Conservation (phyloP, 2,329 filamentous ascomycete genomes). For the Gremmenia infestans region DNA sequence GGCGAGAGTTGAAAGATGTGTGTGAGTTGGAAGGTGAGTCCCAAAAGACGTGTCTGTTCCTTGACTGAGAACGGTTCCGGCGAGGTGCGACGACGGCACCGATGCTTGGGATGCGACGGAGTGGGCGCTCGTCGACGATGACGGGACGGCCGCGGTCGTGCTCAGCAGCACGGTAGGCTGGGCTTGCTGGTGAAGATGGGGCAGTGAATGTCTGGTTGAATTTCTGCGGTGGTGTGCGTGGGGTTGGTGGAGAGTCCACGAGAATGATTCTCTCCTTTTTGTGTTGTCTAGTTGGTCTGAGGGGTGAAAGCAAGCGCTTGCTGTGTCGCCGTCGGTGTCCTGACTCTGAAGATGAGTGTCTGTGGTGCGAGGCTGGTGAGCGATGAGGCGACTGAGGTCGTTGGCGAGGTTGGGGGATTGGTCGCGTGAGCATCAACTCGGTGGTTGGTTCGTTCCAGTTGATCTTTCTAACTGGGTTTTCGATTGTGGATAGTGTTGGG, state of each 20-base stretch:
- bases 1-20: constrained; percentile 18
- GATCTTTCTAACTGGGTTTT: constrained; percentile 38
- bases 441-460: constrained; percentile 33
- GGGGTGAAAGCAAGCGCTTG: constrained; percentile 26
- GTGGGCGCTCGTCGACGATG: constrained; percentile 27
- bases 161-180: constrained; percentile 8
- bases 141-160: constrained; percentile 21
- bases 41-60: constrained; percentile 11
- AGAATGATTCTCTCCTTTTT: constrained; percentile 42
- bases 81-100: constrained; percentile 18
- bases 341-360: constrained; percentile 35
- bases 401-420: constrained; percentile 22
- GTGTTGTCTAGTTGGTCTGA: constrained; percentile 23
- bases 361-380: constrained; percentile 21
- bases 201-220: constrained; percentile 37
- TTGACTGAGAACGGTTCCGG: constrained; percentile 10
- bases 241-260: constrained; percentile 41
- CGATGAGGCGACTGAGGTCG: constrained; percentile 25
- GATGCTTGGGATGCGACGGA: constrained; percentile 15
- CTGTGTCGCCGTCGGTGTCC: constrained; percentile 37
- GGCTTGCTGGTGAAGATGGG: constrained; percentile 25
- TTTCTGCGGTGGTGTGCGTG: constrained; percentile 42
- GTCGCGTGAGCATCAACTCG: constrained; percentile 36
- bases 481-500: constrained; percentile 36
- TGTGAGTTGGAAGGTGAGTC: constrained; percentile 23